These are phyloP conservation scores for Solanum hybrid DNA, from an alignment of 305 asterid genomes.

Conservation along the genomic window DNA sequence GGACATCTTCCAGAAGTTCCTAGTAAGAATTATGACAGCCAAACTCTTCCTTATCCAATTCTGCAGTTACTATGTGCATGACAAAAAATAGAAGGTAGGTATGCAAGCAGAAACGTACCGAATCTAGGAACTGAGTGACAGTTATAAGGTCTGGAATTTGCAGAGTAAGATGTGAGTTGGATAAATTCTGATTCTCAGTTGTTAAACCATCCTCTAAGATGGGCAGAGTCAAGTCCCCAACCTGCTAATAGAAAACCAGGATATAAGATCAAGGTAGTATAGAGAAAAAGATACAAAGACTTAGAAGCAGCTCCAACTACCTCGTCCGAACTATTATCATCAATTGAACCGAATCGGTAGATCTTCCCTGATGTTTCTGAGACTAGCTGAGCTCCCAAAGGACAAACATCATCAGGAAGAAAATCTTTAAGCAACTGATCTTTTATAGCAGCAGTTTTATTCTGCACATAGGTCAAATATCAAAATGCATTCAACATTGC, in stretches of 20 bases:
- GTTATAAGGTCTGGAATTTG: slow-evolving; percentile 63
- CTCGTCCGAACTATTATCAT: slow-evolving; percentile 39
- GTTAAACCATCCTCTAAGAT: slow-evolving; percentile 49
- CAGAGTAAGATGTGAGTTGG: slow-evolving; percentile 38
- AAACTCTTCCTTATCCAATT: neutral
- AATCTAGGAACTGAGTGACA: slow-evolving; percentile 77
- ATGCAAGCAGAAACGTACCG: slow-evolving; percentile 34
- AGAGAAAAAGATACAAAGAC: neutral
- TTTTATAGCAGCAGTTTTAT: slow-evolving; percentile 35
- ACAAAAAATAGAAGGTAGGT: neutral
- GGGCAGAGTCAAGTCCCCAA: slow-evolving; percentile 24
- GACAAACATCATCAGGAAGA: slow-evolving; percentile 60
- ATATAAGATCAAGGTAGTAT: neutral
- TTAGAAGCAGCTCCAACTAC: slow-evolving; percentile 14
- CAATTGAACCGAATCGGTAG: slow-evolving; percentile 24
- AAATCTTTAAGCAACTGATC: slow-evolving; percentile 58
- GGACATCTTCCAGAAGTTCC: neutral
- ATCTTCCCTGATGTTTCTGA: slow-evolving; percentile 32
- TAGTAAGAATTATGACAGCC: neutral
- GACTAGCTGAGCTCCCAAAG: slow-evolving; percentile 42
- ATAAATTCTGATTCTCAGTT: slow-evolving; percentile 33
- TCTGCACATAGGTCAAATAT: slow-evolving; percentile 28
- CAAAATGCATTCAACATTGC: slow-evolving; percentile 6
- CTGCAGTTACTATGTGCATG: neutral
- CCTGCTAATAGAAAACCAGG: slow-evolving; percentile 21